These are phyloP conservation scores for Akanthomyces uredinophilus DNA, from an alignment of 2,329 filamentous ascomycete species.

Conservation along the genomic window DNA sequence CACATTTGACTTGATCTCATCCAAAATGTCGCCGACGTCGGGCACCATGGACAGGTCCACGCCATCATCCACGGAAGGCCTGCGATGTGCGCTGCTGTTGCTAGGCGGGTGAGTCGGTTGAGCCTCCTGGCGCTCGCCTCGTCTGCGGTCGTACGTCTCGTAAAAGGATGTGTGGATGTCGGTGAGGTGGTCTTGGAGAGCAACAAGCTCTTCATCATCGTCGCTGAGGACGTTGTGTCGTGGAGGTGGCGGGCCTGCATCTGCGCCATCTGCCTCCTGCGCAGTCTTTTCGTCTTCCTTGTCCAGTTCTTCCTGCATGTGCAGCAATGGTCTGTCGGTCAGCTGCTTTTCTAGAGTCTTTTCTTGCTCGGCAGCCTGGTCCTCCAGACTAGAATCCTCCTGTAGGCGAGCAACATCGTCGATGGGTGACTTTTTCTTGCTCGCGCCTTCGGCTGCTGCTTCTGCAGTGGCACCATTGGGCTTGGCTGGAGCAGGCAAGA, in stretches of 20 bases:
- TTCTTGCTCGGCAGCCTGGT: slow-evolving; percentile 80
- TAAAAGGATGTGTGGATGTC: slow-evolving; percentile 77
- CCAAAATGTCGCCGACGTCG: slow-evolving; percentile 81
- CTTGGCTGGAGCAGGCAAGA: slow-evolving; percentile 32
- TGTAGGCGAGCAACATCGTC: slow-evolving; percentile 75
- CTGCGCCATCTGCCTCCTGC: slow-evolving; percentile 23
- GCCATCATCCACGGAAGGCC: slow-evolving; percentile 33
- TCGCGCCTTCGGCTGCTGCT: slow-evolving; percentile 14
- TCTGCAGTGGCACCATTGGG: slow-evolving; percentile 18
- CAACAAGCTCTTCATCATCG: slow-evolving; percentile 75
- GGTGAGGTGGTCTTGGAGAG: slow-evolving; percentile 70
- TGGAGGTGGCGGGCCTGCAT: slow-evolving; percentile 32
- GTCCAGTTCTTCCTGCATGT: slow-evolving; percentile 87
- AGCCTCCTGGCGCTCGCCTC: slow-evolving; percentile 30
- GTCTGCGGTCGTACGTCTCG: slow-evolving; percentile 66
- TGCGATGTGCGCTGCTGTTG: slow-evolving; percentile 27
- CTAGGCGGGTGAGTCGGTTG: slow-evolving; percentile 31
- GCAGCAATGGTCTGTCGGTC: slow-evolving; percentile 80
- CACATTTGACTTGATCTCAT: slow-evolving; percentile 70
- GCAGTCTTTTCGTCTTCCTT: slow-evolving; percentile 55
- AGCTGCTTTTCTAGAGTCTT: slow-evolving; percentile 84
- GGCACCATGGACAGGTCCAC: slow-evolving; percentile 57
- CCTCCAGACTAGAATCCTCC: slow-evolving; percentile 61
- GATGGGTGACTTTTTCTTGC: slow-evolving; percentile 43
- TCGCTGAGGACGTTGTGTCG: slow-evolving; percentile 79